Conservation (phyloP, 257 asterid genomes). For the Solanum ahanhuiri region DNA sequence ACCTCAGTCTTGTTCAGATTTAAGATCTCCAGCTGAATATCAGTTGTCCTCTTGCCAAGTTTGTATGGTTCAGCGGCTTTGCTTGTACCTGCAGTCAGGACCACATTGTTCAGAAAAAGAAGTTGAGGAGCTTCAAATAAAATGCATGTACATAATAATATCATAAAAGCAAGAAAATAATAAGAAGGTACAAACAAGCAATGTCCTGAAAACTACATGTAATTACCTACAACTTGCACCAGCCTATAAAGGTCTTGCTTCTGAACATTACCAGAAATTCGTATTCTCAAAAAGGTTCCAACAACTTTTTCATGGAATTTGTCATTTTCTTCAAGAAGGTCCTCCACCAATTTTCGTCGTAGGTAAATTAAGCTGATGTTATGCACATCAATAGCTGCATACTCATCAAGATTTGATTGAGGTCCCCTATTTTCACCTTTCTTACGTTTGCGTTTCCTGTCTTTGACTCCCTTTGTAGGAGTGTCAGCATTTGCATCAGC, state of each 20-base stretch:
- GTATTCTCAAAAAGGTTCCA: conserved; percentile 91
- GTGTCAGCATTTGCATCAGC: conserved; percentile 49
- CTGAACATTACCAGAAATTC: conserved; percentile 75
- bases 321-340: conserved; percentile 77
- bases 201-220: conserved; percentile 4
- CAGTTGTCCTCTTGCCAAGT: conserved; percentile 79
- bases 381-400: conserved; percentile 92
- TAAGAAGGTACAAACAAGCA: neutral
- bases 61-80: conserved; percentile 77
- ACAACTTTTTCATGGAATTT: conserved; percentile 60
- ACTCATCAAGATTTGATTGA: conserved; percentile 90
- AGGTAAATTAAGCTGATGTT: conserved; percentile 78
- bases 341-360: conserved; percentile 92
- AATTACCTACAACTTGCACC: conserved; percentile 92
- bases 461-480: conserved; percentile 43
- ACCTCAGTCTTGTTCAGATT: conserved; percentile 92
- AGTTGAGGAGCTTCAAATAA: neutral
- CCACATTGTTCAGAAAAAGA: neutral
- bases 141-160: neutral
- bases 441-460: conserved; percentile 70
- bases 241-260: conserved; percentile 97
- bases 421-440: conserved; percentile 50
- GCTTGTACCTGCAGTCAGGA: conserved; percentile 63
- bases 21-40: conserved; percentile 72
- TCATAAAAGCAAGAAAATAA: neutral